These are phyloP conservation scores for Tuber indicum DNA, from an alignment of 495 filamentous ascomycete genomes.

Conservation along the genomic window DNA sequence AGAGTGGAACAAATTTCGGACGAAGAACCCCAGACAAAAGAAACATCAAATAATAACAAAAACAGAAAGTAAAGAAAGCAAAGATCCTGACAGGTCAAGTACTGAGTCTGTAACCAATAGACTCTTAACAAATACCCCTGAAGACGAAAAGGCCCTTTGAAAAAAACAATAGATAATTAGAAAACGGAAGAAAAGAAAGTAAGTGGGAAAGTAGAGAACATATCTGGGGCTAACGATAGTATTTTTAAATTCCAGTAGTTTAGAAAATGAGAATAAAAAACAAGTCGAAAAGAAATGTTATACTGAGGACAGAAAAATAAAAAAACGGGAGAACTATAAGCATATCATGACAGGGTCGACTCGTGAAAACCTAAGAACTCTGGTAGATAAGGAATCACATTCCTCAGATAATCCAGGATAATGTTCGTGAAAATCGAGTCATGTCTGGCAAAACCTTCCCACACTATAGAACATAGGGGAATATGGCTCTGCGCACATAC, in stretches of 20 bases:
- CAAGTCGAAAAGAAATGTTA: background rate
- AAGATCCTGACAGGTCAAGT: background rate
- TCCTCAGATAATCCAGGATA: constrained; percentile 4
- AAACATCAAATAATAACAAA: background rate
- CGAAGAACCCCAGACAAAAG: background rate
- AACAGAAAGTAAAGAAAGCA: background rate
- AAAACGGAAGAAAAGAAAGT: background rate
- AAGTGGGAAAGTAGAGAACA: background rate
- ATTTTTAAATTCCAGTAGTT: background rate
- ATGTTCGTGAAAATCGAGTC: background rate
- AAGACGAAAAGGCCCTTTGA: background rate
- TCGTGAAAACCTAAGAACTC: background rate
- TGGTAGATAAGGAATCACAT: constrained; percentile 1
- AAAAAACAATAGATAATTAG: background rate
- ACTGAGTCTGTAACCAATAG: background rate
- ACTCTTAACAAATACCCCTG: background rate
- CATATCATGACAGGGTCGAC: background rate
- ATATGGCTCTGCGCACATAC: constrained; percentile 47
- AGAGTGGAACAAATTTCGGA: background rate
- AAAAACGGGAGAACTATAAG: background rate
- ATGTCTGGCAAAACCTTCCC: background rate
- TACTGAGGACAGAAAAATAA: background rate
- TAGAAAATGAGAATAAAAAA: background rate
- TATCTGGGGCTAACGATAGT: constrained; percentile 3
- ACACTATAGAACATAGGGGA: constrained; percentile 50